phyloP scores from a whole-genome alignment of 164 flowering plant species.

The Liriodendron chinense region DNA sequence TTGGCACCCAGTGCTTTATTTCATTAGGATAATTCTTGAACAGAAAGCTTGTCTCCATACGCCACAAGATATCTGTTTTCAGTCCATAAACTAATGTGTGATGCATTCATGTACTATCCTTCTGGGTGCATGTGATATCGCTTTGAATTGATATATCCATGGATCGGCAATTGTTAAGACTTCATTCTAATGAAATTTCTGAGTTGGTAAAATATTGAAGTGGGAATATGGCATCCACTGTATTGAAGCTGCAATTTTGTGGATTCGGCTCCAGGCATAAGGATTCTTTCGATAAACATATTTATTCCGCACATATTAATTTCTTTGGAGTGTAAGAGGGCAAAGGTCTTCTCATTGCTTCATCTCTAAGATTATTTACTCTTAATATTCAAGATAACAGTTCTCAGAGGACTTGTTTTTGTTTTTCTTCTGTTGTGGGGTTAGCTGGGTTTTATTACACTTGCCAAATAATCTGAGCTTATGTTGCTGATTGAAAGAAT shows the following conservation, averaged over 20 bases:
- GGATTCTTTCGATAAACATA: background rate
- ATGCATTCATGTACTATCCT: background rate
- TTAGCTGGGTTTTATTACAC: too few relatives aligned
- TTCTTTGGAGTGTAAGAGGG: too few relatives aligned
- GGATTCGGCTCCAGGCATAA: background rate
- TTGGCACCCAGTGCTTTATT: background rate
- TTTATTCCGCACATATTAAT: too few relatives aligned
- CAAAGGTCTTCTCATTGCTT: too few relatives aligned
- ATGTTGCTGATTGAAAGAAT: too few relatives aligned
- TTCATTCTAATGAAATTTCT: background rate
- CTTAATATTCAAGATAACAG: too few relatives aligned
- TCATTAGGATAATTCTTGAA: background rate
- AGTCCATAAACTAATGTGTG: background rate
- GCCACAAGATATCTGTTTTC: background rate
- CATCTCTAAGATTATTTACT: too few relatives aligned
- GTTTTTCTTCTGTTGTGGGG: too few relatives aligned
- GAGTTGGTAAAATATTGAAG: background rate
- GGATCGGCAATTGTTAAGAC: background rate
- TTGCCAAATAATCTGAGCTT: too few relatives aligned
- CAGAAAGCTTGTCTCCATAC: slow-evolving; percentile 2
- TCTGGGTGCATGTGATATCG: background rate
- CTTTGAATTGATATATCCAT: background rate
- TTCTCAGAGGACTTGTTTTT: too few relatives aligned
- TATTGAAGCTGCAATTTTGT: background rate
- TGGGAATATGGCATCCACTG: background rate